phyloP scores from a whole-genome alignment of 345 rosid genomes.

The Pseudoturritis turrita region DNA sequence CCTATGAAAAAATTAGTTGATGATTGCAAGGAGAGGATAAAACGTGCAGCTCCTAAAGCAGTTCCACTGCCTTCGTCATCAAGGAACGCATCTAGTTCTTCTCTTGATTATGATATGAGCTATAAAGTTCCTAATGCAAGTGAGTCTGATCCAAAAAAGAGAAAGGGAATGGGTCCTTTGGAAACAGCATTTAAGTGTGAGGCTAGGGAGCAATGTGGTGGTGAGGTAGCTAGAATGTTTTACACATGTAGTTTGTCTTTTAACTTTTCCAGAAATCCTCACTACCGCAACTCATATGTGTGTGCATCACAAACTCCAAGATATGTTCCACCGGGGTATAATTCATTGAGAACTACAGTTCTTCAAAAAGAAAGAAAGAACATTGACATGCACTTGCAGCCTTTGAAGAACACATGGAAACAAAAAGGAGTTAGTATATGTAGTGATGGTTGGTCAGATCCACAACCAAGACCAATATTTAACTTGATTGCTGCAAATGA shows the following conservation, averaged over 20 bases:
- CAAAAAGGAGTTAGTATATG: too few relatives aligned
- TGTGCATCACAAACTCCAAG: background rate
- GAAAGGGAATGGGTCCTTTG: background rate
- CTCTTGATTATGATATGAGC: background rate
- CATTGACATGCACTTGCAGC: background rate
- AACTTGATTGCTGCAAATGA: too few relatives aligned
- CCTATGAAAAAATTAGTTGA: background rate
- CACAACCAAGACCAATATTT: too few relatives aligned
- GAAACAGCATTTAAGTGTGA: background rate
- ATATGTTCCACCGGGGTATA: background rate
- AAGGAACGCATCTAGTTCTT: background rate
- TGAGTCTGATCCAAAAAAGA: background rate
- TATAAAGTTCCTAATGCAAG: background rate
- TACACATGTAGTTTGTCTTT: background rate
- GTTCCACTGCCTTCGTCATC: background rate
- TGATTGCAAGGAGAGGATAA: background rate
- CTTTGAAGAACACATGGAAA: background rate
- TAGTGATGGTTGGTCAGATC: too few relatives aligned
- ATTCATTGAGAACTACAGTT: background rate
- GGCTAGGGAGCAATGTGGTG: background rate
- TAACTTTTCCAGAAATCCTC: background rate
- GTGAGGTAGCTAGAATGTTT: background rate
- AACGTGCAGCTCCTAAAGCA: background rate
- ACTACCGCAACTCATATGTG: background rate
- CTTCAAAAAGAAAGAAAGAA: background rate